Conservation (phyloP, 2,329 filamentous ascomycete genomes). For the Fusarium luffae region DNA sequence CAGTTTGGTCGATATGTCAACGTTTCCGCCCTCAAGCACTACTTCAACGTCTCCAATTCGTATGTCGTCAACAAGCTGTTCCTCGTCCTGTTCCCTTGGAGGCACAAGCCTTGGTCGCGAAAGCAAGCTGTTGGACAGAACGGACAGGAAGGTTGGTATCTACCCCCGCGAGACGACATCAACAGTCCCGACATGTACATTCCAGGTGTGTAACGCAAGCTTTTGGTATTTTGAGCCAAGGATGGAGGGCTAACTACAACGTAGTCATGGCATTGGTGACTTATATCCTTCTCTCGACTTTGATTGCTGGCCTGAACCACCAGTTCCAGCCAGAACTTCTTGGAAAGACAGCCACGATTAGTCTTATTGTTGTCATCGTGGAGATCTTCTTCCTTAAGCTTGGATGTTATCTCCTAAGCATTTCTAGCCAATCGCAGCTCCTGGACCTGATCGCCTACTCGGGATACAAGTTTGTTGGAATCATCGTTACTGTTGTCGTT, state of each 20-base stretch:
- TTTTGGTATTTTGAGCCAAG: too few relatives aligned
- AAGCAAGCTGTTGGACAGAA: constrained; percentile 80
- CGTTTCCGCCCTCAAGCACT: constrained; percentile 93
- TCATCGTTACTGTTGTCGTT: constrained; percentile 86
- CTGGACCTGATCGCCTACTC: constrained; percentile 95
- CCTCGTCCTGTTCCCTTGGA: constrained; percentile 96
- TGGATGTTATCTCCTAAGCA: constrained; percentile 92
- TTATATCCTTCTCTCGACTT: constrained; percentile 92
- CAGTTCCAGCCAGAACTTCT: constrained; percentile 95
- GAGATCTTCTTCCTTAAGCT: constrained; percentile 93
- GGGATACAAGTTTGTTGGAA: constrained; percentile 98
- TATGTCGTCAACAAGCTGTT: constrained; percentile 95
- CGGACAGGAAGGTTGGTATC: constrained; percentile 79
- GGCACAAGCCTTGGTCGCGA: constrained; percentile 96
- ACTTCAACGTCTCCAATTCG: constrained; percentile 98
- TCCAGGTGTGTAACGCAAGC: constrained; percentile 62
- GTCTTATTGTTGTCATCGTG: constrained; percentile 82
- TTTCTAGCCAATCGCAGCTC: constrained; percentile 92
- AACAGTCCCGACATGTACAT: constrained; percentile 99
- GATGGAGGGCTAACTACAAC: constrained; percentile 36
- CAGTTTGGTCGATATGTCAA: constrained; percentile 81
- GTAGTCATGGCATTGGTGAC: constrained; percentile 94
- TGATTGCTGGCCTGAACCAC: constrained; percentile 88
- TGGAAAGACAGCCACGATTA: constrained; percentile 87
- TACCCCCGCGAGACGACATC: constrained; percentile 92